Conservation (phyloP, 2,329 filamentous ascomycete species). For the Neofusicoccum umdonicola region DNA sequence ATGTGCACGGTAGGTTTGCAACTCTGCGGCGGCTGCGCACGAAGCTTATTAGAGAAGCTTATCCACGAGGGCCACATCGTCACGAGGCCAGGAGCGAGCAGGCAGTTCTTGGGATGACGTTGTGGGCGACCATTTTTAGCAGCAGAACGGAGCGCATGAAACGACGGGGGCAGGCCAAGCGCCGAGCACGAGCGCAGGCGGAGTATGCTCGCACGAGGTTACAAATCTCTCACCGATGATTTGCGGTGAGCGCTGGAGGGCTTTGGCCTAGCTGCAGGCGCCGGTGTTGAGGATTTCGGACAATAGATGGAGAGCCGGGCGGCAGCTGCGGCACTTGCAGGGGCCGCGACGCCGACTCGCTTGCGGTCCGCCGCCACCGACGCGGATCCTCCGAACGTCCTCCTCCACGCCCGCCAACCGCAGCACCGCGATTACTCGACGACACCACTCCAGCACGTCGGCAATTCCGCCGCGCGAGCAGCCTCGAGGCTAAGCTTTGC, state of each 20-base stretch:
- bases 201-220: background rate
- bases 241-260: background rate
- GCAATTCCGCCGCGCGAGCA: background rate
- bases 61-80: background rate
- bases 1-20: background rate
- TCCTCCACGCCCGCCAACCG: background rate
- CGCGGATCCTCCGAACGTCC: background rate
- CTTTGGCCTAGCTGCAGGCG: background rate
- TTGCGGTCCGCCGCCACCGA: background rate
- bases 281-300: background rate
- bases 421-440: background rate
- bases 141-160: background rate
- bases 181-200: too few species aligned
- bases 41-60: slow-evolving; percentile 14
- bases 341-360: background rate
- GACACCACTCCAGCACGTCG: background rate
- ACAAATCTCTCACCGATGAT: background rate
- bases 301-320: slow-evolving; percentile 6
- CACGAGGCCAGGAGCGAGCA: background rate
- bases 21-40: background rate
- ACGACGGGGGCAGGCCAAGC: background rate
- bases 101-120: background rate
- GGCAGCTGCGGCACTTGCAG: background rate
- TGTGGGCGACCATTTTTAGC: background rate
- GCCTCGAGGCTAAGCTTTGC: background rate